A percentile compares a stretch with the other conserved stretches of the same genome.
Evolutionary conservation across 2,329 filamentous ascomycete genomes (phyloP).

Genomic region (Ceratocystiopsis sp.): DNA sequence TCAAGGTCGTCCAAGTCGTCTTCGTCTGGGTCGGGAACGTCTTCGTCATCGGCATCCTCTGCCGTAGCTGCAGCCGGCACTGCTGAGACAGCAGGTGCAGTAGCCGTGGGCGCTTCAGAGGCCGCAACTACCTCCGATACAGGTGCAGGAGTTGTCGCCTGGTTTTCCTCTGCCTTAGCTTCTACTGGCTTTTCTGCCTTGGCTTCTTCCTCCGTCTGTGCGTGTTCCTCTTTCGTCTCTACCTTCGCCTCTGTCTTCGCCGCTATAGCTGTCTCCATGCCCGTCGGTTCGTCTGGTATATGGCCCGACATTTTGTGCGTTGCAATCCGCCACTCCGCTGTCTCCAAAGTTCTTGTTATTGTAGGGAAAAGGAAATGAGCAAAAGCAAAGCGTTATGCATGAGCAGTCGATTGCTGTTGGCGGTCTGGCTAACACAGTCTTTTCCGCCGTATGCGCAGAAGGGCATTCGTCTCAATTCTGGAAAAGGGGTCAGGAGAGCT

Average conservation of each 20-base stretch:
- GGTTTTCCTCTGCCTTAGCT: background rate
- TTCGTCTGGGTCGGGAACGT: constrained; percentile 77
- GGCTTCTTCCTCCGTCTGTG: background rate
- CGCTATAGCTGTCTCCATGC: too few species aligned
- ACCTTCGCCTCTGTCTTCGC: background rate
- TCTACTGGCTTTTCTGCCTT: background rate
- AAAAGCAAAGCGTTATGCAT: too few species aligned
- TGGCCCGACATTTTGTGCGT: background rate
- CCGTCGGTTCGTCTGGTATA: too few species aligned
- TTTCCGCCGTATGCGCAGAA: too few species aligned
- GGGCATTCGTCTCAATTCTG: too few species aligned
- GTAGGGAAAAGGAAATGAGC: too few species aligned
- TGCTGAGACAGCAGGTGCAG: background rate
- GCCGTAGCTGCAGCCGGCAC: constrained; percentile 6
- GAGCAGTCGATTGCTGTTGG: too few species aligned
- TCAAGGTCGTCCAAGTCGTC: constrained; percentile 87
- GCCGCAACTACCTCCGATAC: constrained; percentile 6
- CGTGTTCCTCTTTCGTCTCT: background rate
- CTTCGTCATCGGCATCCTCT: constrained; percentile 26
- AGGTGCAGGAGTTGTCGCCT: background rate
- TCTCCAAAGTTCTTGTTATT: too few species aligned
- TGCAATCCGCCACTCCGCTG: background rate
- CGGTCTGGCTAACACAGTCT: too few species aligned
- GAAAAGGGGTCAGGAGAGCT: too few species aligned
- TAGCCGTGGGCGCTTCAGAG: constrained; percentile 6